Percentiles rank a stretch among this genome's conserved stretches.
phyloP scores from a whole-genome alignment of 768 basidiomycete species.

The Leccinum uliginosum region DNA sequence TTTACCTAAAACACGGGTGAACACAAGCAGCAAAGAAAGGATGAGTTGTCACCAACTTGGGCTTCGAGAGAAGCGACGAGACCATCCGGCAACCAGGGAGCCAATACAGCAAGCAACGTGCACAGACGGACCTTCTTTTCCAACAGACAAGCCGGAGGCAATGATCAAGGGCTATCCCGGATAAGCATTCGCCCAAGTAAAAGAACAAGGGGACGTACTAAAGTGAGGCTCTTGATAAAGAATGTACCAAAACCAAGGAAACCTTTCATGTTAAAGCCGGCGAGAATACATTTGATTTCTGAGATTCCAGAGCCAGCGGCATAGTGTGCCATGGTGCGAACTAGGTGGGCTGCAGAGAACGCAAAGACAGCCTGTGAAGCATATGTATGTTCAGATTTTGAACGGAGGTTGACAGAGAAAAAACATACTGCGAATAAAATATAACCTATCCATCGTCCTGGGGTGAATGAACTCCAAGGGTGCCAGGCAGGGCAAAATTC shows the following conservation, averaged over 20 bases:
- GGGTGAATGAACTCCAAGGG: slow-evolving; percentile 72
- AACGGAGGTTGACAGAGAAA: slow-evolving; percentile 36
- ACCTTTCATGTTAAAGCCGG: slow-evolving; percentile 96
- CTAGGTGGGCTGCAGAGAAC: slow-evolving; percentile 84
- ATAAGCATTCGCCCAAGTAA: slow-evolving; percentile 9
- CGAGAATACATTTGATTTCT: slow-evolving; percentile 97
- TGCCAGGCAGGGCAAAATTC: slow-evolving; percentile 90
- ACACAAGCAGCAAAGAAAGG: slow-evolving; percentile 4
- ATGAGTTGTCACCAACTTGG: slow-evolving; percentile 55
- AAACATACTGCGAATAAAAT: slow-evolving; percentile 81
- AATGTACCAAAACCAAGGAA: slow-evolving; percentile 89
- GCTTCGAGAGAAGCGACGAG: slow-evolving; percentile 78
- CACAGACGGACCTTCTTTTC: slow-evolving; percentile 97
- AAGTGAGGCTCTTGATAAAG: slow-evolving; percentile 89
- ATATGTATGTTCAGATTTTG: slow-evolving; percentile 1
- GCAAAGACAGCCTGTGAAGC: slow-evolving; percentile 66
- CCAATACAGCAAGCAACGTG: slow-evolving; percentile 97
- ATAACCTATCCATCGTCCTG: slow-evolving; percentile 81
- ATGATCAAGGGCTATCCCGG: slow-evolving; percentile 83
- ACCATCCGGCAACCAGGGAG: slow-evolving; percentile 80
- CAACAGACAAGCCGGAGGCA: slow-evolving; percentile 93
- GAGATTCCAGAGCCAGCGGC: slow-evolving; percentile 98
- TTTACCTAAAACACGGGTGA: slow-evolving; percentile 47
- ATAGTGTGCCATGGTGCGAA: slow-evolving; percentile 84
- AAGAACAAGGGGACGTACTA: slow-evolving; percentile 50